Conservation (phyloP, 1,139 yeast genomes). For the Nakaseomyces sp. region DNA sequence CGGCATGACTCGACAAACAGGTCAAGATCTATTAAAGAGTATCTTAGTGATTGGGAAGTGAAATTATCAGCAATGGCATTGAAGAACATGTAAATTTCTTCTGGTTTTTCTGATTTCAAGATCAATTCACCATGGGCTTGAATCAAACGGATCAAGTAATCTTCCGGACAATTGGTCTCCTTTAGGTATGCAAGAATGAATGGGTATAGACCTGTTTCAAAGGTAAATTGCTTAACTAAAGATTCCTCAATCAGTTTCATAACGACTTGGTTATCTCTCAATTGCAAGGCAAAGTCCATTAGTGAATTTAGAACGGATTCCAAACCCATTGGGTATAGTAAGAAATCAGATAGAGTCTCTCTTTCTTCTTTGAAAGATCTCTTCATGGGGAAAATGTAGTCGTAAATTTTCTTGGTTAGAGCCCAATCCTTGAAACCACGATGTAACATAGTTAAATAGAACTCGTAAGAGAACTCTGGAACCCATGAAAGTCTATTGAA, state of each 20-base stretch:
- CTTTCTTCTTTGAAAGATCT: constrained; percentile 10
- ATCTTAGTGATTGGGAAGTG: constrained; percentile 20
- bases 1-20: constrained; percentile 27
- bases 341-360: constrained; percentile 17
- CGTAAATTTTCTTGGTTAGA: constrained; percentile 29
- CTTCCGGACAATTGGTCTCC: constrained; percentile 26
- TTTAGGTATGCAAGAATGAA: constrained; percentile 29
- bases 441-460: constrained; percentile 30
- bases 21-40: constrained; percentile 21
- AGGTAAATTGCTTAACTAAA: constrained; percentile 28
- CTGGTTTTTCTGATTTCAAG: constrained; percentile 8
- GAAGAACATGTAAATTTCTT: constrained; percentile 21
- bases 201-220: constrained; percentile 30
- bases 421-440: constrained; percentile 29
- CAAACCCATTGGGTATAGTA: constrained; percentile 22
- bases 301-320: constrained; percentile 24
- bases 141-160: constrained; percentile 29
- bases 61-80: constrained; percentile 21
- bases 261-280: constrained; percentile 29
- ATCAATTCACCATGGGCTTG: constrained; percentile 29
- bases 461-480: constrained; percentile 35
- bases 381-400: constrained; percentile 32
- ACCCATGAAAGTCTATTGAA: constrained; percentile 34
- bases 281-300: constrained; percentile 28
- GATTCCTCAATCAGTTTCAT: constrained; percentile 35